Evolutionary conservation across 345 rosid genomes (phyloP).

Genomic region (Syzygium oleosum): DNA sequence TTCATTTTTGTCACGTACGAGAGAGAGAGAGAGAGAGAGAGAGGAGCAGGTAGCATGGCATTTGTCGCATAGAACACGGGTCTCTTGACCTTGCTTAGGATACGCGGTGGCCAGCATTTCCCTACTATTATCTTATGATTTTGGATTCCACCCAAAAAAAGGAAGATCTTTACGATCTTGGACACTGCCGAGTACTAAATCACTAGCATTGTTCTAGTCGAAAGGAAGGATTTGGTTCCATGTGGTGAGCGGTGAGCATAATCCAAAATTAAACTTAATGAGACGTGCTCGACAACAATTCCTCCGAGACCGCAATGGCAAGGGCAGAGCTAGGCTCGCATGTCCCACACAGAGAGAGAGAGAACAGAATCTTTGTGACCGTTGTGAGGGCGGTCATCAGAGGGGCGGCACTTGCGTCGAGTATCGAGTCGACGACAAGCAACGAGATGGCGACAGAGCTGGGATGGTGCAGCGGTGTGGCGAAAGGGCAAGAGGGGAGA

Average conservation of each 20-base stretch:
- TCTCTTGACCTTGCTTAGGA: not conserved
- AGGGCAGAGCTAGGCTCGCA: too few relatives aligned
- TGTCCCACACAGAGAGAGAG: too few relatives aligned
- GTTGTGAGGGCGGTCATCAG: not conserved
- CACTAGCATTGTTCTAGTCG: not conserved
- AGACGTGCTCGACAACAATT: not conserved
- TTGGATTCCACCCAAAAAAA: not conserved
- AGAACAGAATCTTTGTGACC: not conserved
- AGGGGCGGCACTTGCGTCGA: not conserved
- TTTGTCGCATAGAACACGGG: not conserved
- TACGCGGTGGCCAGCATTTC: not conserved
- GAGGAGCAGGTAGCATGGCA: not conserved
- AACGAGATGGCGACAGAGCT: too few relatives aligned
- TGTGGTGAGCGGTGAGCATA: rapidly evolving
- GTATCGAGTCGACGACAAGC: too few relatives aligned
- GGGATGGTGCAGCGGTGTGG: not conserved
- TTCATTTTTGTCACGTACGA: not conserved
- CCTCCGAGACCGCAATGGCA: not conserved
- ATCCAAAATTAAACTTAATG: not conserved
- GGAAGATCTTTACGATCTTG: not conserved
- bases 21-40: not conserved
- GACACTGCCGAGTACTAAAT: not conserved
- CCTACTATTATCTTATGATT: not conserved
- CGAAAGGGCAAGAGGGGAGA: not conserved
- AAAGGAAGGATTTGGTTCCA: not conserved